A percentile compares a stretch with the other conserved stretches of the same genome.
Conservation (phyloP, 2,329 filamentous ascomycete species). For the Leptographium galeiforme region DNA sequence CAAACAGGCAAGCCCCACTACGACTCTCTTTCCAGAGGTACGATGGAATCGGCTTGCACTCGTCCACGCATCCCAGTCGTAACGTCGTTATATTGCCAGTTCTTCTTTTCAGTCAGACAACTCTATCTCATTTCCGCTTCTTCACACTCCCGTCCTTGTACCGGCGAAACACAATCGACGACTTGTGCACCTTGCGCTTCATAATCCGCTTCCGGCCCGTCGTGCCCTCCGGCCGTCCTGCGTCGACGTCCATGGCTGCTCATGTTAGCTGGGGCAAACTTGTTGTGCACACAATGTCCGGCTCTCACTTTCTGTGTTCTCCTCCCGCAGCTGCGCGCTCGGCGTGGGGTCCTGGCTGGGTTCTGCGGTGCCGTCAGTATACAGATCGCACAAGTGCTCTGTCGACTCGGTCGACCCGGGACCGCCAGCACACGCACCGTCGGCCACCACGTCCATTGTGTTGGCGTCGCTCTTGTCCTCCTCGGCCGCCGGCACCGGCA, state of each 20-base stretch:
- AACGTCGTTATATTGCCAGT: conserved; percentile 2
- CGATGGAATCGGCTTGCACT: background rate
- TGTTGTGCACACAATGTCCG: too few relatives aligned
- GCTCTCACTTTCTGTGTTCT: conserved; percentile 5
- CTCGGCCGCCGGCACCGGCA: background rate
- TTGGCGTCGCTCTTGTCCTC: conserved; percentile 27
- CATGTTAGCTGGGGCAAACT: background rate
- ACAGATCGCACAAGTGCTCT: too few relatives aligned
- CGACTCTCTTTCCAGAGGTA: background rate
- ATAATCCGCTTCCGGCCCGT: conserved; percentile 38
- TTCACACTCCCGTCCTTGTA: conserved; percentile 38
- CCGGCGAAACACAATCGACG: conserved; percentile 46
- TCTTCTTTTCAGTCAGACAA: too few relatives aligned
- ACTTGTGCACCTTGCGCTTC: conserved; percentile 43
- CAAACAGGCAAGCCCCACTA: background rate
- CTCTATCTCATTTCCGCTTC: conserved; percentile 18
- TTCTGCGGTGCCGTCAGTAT: background rate
- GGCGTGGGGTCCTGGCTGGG: conserved; percentile 4
- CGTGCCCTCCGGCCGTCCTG: conserved; percentile 23
- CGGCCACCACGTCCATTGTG: conserved; percentile 28
- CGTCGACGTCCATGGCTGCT: conserved; percentile 45
- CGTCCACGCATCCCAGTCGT: background rate
- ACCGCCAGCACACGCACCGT: conserved; percentile 19
- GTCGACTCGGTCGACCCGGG: conserved; percentile 6
- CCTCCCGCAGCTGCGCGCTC: conserved; percentile 7